Evolutionary conservation across 106 monocot genomes (phyloP), one percentile per base, ranked within the genome.

Genomic region (Allium cepa): DNA sequence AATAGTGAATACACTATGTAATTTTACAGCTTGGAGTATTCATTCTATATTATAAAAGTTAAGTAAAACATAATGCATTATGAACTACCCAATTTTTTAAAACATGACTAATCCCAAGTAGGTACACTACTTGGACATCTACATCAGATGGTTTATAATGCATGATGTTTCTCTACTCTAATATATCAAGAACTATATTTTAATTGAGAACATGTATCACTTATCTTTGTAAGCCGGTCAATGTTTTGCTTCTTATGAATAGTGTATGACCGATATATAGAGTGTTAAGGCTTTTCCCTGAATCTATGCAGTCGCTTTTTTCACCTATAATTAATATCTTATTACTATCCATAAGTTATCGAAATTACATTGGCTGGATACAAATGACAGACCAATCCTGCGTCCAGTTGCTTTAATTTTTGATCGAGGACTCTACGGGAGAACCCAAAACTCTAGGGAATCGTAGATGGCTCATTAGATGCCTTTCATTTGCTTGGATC

Each of bases 211-310:
- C 22, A 22, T 22, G 22, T 22, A 22, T 22, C 22, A 22, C 22
- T 22, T 22, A 22, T 22, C 22, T 22, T 22, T 22, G 22, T 22
- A 90, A 67, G 89, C 92, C 49, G 97, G 97, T 50, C 92, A 99
- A 58, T 85, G 77, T 69, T 99, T 99, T 83, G 97, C 97, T 55
- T 89, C 92, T 28, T 99, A 92, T 77, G 97, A 99, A 67, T 99
- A 87, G 92, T 92, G 97, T 75, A 85, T 99, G 77, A 99, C 97
- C 9, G 83, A 99, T 26, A 22, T 22, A 22, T 22, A 22, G 22
- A 22, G 22, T 22, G 22, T 22, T 22, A 22, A 22, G 22, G 83
- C 13, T 95, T 94, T 94, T 94, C 73, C 94, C 90, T 49, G 83
- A 90, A 68, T 83, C 90, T 74, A 53, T 87, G 52, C 68, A 87